phyloP scores from a whole-genome alignment of 139 green algal species.

The Chloropicon primus region DNA sequence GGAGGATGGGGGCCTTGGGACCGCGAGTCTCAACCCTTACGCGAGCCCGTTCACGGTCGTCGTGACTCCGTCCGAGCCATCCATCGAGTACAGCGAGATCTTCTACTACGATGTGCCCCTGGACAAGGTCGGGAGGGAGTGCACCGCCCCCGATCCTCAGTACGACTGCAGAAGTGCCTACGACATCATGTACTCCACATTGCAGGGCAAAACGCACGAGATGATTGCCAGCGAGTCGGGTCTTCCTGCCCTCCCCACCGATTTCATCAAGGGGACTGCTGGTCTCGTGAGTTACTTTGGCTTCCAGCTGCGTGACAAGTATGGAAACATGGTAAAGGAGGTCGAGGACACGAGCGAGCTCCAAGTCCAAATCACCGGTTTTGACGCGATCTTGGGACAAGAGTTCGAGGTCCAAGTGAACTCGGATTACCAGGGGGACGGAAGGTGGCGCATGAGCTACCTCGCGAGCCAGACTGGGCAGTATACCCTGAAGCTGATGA shows the following conservation, averaged over 20 bases:
- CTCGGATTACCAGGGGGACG: not conserved
- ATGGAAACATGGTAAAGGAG: conserved; percentile 2
- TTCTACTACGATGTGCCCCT: not conserved
- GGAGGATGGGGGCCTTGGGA: not conserved
- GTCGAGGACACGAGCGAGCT: not conserved
- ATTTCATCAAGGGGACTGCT: not conserved
- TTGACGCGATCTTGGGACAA: not conserved
- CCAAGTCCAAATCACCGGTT: not conserved
- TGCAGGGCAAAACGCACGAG: not conserved
- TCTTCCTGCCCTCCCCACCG: not conserved
- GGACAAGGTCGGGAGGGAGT: not conserved
- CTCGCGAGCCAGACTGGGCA: not conserved
- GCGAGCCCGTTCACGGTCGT: conserved; percentile 1
- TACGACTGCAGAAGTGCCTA: not conserved
- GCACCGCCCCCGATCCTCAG: not conserved
- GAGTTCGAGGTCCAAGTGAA: not conserved
- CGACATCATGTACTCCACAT: not conserved
- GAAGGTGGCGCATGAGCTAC: not conserved
- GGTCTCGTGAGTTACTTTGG: not conserved
- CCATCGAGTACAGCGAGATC: not conserved
- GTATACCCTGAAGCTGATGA: not conserved
- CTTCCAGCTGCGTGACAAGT: conserved; percentile 6
- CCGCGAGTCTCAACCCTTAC: not conserved
- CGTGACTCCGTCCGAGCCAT: not conserved
- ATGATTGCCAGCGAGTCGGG: not conserved